Base-by-base conservation (phyloP, 768 basidiomycete species). In the Trametes villosa region DNA sequence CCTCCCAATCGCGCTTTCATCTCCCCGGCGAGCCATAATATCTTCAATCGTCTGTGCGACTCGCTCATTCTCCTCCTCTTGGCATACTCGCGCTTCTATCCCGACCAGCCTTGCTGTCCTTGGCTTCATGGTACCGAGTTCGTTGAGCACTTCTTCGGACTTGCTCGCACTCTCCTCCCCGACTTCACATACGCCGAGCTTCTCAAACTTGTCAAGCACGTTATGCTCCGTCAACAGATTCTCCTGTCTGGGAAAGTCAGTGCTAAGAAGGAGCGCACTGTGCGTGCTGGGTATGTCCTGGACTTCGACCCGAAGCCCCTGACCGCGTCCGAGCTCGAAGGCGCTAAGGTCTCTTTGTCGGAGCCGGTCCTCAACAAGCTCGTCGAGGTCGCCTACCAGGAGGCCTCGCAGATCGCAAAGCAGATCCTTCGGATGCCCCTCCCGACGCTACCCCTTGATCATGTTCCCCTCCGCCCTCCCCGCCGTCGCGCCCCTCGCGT, bases 71-170 rank as follows among this genome's bases (percentile, higher is more conserved):
- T 67, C 0, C 65, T 71, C 0, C 57, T 57, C 6, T 40, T 71
- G 20, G 65, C 63, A 4, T 70, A 66, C 54, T 5, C 60, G 0
- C 34, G 42, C 18, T 40, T 49, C 27, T 70, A 73, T 30, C 68
- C 69, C 5, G 40, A 63, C 34, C 54, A 66, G 36, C 40, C 40
- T 5, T 41, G 7, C 18, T 41, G 40, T 41, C 40, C 40, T 11
- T 41, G 40, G 40, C 12, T 68, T 1, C 56, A 65, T 13, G 68
- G 65, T 0, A 71, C 72, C 0, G 68, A 68, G 11, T 69, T 70
- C 27, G 65, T 73, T 5, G 70, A 73, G 50, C 70, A 71, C 31
- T 71, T 73, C 65, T 73, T 71, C 46, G 70, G 71, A 0, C 60
- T 72, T 3, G 68, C 70, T 0, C 62, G 67, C 4, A 59, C 65